phyloP scores from a whole-genome alignment of 257 asterid species.

The Nicotiana obtusifolia region DNA sequence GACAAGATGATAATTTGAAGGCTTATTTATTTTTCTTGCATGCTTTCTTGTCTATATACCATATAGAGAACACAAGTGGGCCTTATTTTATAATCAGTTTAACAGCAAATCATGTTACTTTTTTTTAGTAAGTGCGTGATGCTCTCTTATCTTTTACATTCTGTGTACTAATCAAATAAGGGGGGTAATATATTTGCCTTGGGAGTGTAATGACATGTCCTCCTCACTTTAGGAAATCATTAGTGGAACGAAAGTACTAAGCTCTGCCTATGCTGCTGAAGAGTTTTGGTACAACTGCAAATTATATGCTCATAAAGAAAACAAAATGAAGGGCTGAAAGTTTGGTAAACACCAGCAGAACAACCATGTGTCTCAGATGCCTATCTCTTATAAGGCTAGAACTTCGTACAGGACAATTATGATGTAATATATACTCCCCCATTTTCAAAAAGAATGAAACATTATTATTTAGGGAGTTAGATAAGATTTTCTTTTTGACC shows the following conservation, averaged over 20 bases:
- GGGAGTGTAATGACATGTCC: background rate
- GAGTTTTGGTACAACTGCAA: background rate
- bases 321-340: background rate
- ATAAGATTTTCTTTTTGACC: no score
- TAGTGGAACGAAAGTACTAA: background rate
- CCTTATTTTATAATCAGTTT: background rate
- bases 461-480: no score
- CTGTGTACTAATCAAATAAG: background rate
- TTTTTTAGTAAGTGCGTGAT: background rate
- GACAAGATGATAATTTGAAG: background rate
- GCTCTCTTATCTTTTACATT: no score
- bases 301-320: background rate
- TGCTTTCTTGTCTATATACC: background rate
- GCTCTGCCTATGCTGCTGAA: background rate
- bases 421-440: no score
- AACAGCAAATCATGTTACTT: background rate
- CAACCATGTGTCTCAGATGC: background rate
- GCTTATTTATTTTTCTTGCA: background rate
- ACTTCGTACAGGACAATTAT: no score
- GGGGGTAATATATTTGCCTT: background rate
- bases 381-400: background rate
- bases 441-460: no score
- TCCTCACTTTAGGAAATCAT: background rate
- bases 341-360: background rate
- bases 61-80: background rate